Base-by-base conservation (phyloP, 2,329 filamentous ascomycete genomes). In the Xylariaceae sp. region DNA sequence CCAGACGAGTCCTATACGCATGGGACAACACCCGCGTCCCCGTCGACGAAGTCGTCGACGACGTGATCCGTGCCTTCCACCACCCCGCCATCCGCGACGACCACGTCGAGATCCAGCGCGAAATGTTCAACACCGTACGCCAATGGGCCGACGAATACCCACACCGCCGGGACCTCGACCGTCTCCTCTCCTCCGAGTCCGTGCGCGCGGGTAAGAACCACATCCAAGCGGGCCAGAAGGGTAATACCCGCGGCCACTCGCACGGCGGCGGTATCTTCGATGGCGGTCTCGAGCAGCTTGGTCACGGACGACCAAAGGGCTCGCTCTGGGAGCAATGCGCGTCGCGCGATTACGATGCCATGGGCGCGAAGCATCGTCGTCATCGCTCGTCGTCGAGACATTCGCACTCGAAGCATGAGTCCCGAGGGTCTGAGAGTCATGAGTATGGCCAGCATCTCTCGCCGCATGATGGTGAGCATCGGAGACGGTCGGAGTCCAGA, bases 11-110 rank as follows among this genome's bases (percentile, higher is more conserved):
- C 52, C 80, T 99, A 17, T 96, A 93, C 71, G 93, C 92, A 2
- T 97, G 92, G 91, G 90, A 97, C 65, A 89, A 97, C 71, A 84
- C 88, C 2, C 85, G 88, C 49, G 86, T 96, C 0, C 85, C 90
- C 0, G 88, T 94, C 3, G 84, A 95, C 44, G 89, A 95, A 73
- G 88, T 97, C 0, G 80, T 92, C 63, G 80, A 90, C 63, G 93
- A 97, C 66, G 85, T 95, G 47, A 77, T 92, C 51, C 84, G 84
- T 23, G 86, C 90, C 9, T 96, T 97, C 77, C 94, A 99, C 73
- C 94, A 99, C 71, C 94, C 94, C 1, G 88, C 89, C 5, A 78
- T 91, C 35, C 87, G 93, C 23, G 83, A 94, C 66, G 86, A 89
- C 57, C 79, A 80, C 58, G 78, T 89, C 59, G 89, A 96, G 71